phyloP scores from a whole-genome alignment of 2,329 filamentous ascomycete species.

The Penicillium concentricum region DNA sequence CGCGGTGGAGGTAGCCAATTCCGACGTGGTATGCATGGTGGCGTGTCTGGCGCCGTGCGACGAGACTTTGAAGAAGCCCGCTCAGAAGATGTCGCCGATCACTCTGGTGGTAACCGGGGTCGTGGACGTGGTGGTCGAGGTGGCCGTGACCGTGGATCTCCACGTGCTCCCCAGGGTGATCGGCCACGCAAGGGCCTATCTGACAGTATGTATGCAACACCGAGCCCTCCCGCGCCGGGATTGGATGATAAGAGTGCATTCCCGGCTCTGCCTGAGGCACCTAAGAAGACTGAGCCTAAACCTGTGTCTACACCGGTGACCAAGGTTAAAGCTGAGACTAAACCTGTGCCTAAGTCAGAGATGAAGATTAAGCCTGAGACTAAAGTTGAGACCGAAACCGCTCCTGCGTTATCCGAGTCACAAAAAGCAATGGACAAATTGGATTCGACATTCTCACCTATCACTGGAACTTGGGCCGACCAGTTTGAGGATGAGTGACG shows the following conservation, averaged over 20 bases:
- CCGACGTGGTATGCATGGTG: constrained; percentile 54
- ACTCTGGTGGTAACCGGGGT: constrained; percentile 30
- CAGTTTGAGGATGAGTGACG: constrained; percentile 28
- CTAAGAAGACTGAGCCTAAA: constrained; percentile 21
- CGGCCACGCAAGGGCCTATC: constrained; percentile 17
- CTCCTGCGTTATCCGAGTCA: constrained; percentile 1
- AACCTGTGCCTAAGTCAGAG: not conserved
- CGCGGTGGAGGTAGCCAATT: constrained; percentile 45
- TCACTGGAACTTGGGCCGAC: constrained; percentile 35
- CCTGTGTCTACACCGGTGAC: not conserved
- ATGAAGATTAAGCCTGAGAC: not conserved
- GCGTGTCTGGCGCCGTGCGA: constrained; percentile 41
- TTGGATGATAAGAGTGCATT: constrained; percentile 36
- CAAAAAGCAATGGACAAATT: constrained; percentile 22
- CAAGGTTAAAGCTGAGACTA: constrained; percentile 14
- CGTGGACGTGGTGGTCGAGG: constrained; percentile 30
- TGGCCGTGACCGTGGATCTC: constrained; percentile 27
- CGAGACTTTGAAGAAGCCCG: constrained; percentile 30
- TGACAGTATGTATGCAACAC: constrained; percentile 15
- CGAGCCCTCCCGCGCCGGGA: constrained; percentile 17
- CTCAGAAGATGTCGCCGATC: constrained; percentile 21
- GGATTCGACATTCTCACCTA: constrained; percentile 29
- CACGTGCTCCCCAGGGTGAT: constrained; percentile 27
- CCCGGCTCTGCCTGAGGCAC: constrained; percentile 33
- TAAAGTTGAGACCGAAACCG: not conserved